A percentile compares a stretch with the other conserved stretches of the same genome.
phyloP scores from a whole-genome alignment of 2,329 filamentous ascomycete genomes.

The Trichophyton equinum region DNA sequence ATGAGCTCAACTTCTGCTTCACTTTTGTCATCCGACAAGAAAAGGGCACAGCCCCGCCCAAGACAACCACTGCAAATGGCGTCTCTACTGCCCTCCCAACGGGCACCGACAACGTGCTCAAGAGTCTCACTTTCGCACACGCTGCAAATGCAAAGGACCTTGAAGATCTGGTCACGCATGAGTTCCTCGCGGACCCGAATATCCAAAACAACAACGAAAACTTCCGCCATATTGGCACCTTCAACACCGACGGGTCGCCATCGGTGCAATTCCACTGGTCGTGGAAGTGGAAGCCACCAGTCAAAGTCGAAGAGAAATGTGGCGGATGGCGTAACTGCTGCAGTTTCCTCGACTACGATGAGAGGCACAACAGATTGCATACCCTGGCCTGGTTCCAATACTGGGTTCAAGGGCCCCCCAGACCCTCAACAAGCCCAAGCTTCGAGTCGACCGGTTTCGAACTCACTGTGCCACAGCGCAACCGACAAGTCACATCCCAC shows the following conservation, averaged over 20 bases:
- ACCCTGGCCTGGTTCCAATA: slow-evolving; percentile 89
- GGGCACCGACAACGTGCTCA: slow-evolving; percentile 61
- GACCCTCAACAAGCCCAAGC: slow-evolving; percentile 37
- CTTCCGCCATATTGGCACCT: slow-evolving; percentile 89
- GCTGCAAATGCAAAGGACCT: slow-evolving; percentile 76
- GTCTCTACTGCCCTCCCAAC: slow-evolving; percentile 40
- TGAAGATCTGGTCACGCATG: slow-evolving; percentile 83
- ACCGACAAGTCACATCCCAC: slow-evolving; percentile 73
- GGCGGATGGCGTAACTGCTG: slow-evolving; percentile 94
- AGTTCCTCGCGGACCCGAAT: slow-evolving; percentile 95
- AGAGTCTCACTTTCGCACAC: slow-evolving; percentile 83
- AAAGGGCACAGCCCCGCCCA: slow-evolving; percentile 39
- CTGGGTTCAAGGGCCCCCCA: slow-evolving; percentile 62
- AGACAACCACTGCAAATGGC: slow-evolving; percentile 34
- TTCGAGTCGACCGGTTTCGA: slow-evolving; percentile 60
- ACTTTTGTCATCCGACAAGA: slow-evolving; percentile 64
- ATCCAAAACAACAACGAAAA: slow-evolving; percentile 96
- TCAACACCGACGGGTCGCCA: slow-evolving; percentile 65
- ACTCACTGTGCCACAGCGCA: slow-evolving; percentile 58
- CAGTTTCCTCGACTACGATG: slow-evolving; percentile 96
- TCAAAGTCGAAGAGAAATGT: slow-evolving; percentile 62
- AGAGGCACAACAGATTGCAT: slow-evolving; percentile 75
- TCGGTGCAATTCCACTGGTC: slow-evolving; percentile 88
- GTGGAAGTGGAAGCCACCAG: slow-evolving; percentile 95
- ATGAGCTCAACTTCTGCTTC: slow-evolving; percentile 87